Evolutionary conservation across 345 rosid species (phyloP).

Genomic region (Euphorbia lathyris): DNA sequence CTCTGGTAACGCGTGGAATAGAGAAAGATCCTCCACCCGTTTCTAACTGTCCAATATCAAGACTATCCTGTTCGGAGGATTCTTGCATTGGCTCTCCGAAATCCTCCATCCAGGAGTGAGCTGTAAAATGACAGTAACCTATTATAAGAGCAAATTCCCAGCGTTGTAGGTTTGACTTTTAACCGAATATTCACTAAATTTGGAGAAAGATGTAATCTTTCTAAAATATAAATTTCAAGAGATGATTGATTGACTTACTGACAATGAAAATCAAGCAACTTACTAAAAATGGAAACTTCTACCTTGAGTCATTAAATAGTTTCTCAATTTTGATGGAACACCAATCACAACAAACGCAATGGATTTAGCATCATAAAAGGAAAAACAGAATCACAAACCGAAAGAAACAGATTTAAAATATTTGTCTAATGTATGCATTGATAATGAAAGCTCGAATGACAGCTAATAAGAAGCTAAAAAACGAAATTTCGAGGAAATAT

Average conservation of each 20-base stretch:
- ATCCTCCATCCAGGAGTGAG: conserved; percentile 71
- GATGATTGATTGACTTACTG: too few species aligned
- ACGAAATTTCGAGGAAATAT: background rate
- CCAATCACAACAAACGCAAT: background rate
- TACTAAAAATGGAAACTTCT: too few species aligned
- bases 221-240: background rate
- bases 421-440: background rate
- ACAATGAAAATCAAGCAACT: too few species aligned
- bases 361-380: background rate
- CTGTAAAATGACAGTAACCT: conserved; percentile 34
- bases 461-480: background rate
- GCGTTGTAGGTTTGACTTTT: background rate
- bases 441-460: background rate
- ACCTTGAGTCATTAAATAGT: too few species aligned
- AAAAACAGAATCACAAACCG: background rate
- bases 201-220: background rate
- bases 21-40: conserved; percentile 43
- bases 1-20: conserved; percentile 30
- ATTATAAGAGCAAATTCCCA: conserved; percentile 8
- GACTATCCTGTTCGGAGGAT: conserved; percentile 29
- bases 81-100: conserved; percentile 34
- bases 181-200: background rate
- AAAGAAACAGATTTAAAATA: background rate
- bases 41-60: conserved; percentile 36
- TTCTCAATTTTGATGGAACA: background rate